Evolutionary conservation across 164 flowering plant genomes (phyloP), one percentile per base, ranked within the genome.

Genomic region (Liquidambar formosana): DNA sequence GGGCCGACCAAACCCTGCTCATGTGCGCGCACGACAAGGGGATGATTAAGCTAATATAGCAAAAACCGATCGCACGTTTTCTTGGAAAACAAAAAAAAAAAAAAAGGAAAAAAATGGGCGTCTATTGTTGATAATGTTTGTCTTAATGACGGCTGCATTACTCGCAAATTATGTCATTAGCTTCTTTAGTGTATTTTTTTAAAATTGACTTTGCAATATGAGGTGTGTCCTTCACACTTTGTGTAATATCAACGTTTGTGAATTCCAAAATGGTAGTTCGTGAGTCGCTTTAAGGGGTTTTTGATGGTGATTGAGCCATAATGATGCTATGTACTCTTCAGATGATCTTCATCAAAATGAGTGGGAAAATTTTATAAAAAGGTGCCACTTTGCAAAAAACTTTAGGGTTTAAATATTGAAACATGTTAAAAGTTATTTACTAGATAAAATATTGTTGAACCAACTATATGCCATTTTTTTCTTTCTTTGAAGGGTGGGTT

Each of bases 131-230:
- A 49, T 43, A 13, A 4, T 46, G 49, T 2, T 23, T 38, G 46
- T 27, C 10, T 51, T 64, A 65, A 57, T 73, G 79, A 76, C 76
- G 76, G 45, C 6, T 53, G 67, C 71, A 65, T 73, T 72, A 69
- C 76, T 14, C 26, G 10, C 14, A 59, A 67, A 59, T 45, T 59
- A 59, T 66, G 73, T 64, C 70, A 69, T 76, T 54, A 68, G 16
- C 19, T 38, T 41, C 16, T n/a, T 21, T 18, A 49, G 18, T 33
- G 4, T 2, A 33, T 2, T 33, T 33, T 0, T 44, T 27, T 16
- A 9, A 46, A 22, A 18, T 25, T 18, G 43, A 68, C 28, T 67
- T 66, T 16, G 10, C 19, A 62, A 62, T 22, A 14, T 45, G 45
- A 48, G 38, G 3, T 0, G 10, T 10, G 49, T 46, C 49, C 25